Conservation (phyloP, 768 basidiomycete species). For the Candolleomyces eurysporus region DNA sequence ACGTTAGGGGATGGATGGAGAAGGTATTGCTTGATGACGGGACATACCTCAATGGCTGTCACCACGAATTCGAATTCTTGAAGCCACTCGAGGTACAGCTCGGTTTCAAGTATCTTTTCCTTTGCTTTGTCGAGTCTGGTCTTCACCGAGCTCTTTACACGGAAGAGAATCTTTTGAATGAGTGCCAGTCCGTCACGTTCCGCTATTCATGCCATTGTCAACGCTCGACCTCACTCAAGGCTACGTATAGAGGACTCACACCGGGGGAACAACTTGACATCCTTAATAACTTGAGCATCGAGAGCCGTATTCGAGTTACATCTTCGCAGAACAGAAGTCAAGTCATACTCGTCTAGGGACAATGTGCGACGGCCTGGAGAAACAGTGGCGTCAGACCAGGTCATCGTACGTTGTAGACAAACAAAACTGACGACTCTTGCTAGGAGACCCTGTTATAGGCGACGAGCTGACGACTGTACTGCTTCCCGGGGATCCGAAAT, state of each 20-base stretch:
- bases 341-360: not conserved
- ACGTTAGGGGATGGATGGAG: conserved; percentile 1
- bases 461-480: conserved; percentile 1
- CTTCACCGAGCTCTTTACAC: conserved; percentile 30
- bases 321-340: not conserved
- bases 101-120: conserved; percentile 36
- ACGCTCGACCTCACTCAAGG: conserved; percentile 12
- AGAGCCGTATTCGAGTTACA: conserved; percentile 5
- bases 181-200: conserved; percentile 13
- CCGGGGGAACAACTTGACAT: conserved; percentile 23
- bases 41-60: conserved; percentile 35
- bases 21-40: not conserved
- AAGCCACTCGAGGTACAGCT: conserved; percentile 43
- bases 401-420: conserved; percentile 2
- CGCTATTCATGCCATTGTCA: conserved; percentile 7
- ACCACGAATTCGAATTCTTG: conserved; percentile 37
- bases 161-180: conserved; percentile 31
- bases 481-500: not conserved
- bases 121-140: conserved; percentile 23
- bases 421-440: conserved; percentile 24
- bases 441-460: conserved; percentile 15
- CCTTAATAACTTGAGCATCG: conserved; percentile 15
- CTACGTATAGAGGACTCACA: conserved; percentile 4
- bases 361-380: not conserved
- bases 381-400: conserved; percentile 1